Percentiles rank a stretch among this genome's conserved stretches.
Evolutionary conservation across 768 basidiomycete genomes (phyloP).

Genomic region (Sporobolomyces phaffii): DNA sequence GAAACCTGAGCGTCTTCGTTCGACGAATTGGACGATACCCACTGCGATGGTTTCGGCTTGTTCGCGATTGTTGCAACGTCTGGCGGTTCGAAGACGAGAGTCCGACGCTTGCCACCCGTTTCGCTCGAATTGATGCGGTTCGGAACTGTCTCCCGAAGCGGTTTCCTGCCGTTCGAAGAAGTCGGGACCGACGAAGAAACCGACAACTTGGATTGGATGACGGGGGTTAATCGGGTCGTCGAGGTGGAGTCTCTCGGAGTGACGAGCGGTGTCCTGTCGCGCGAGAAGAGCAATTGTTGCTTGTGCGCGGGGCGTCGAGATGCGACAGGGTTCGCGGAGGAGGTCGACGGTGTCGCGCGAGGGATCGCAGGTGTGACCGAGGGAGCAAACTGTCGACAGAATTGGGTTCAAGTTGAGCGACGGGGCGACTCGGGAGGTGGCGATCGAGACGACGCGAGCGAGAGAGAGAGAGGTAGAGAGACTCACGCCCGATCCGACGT

Average conservation of each 20-base stretch:
- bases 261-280: conserved; percentile 8
- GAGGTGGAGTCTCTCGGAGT: neutral
- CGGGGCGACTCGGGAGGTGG: neutral
- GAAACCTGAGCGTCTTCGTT: neutral
- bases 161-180: neutral
- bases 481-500: conserved; percentile 1
- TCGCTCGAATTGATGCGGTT: neutral
- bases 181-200: neutral
- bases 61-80: no score
- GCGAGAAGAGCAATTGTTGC: conserved; percentile 5
- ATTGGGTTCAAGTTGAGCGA: no score
- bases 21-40: neutral
- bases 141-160: neutral
- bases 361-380: neutral
- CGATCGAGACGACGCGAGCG: neutral
- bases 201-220: no score
- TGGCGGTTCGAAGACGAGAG: neutral
- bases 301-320: neutral
- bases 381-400: neutral
- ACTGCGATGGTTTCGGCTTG: no score
- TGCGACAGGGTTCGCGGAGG: neutral
- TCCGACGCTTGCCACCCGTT: no score
- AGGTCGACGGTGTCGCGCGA: neutral
- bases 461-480: neutral
- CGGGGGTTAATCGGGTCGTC: no score